Conservation (phyloP, 139 green algal species). For the Coccomyxa sp. region DNA sequence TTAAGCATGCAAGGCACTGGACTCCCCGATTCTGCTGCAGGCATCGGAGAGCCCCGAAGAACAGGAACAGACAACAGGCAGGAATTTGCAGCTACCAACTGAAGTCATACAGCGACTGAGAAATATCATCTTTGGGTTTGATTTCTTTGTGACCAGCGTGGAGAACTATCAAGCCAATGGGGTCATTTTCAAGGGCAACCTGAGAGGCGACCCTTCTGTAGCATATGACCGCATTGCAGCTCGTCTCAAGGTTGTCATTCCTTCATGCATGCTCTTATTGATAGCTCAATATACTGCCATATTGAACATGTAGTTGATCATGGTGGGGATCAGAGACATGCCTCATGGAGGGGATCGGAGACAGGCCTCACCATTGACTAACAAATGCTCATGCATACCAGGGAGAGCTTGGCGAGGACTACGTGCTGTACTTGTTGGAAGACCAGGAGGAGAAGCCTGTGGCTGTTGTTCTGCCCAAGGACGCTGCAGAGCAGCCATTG, state of each 20-base stretch:
- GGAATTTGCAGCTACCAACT: slow-evolving; percentile 40
- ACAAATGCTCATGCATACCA: slow-evolving; percentile 1
- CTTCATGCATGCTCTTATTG: not conserved
- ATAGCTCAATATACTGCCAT: not conserved
- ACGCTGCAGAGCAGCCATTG: slow-evolving; percentile 9
- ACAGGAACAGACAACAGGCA: not conserved
- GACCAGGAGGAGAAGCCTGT: slow-evolving; percentile 69
- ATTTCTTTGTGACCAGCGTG: slow-evolving; percentile 80
- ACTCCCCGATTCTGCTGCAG: no score
- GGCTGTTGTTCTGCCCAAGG: slow-evolving; percentile 51
- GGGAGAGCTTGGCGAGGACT: slow-evolving; percentile 51
- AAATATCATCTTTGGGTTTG: slow-evolving; percentile 75
- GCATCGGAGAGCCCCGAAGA: not conserved
- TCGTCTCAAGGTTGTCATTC: slow-evolving; percentile 42
- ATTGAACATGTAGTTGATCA: not conserved
- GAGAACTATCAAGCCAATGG: slow-evolving; percentile 68
- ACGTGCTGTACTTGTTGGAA: slow-evolving; percentile 67
- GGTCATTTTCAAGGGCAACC: slow-evolving; percentile 84
- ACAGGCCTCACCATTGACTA: not conserved
- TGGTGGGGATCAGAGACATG: not conserved
- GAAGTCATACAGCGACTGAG: slow-evolving; percentile 70
- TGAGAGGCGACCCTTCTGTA: slow-evolving; percentile 52
- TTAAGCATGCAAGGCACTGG: no score
- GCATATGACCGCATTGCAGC: slow-evolving; percentile 52
- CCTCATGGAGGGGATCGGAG: not conserved